A percentile compares a stretch with the other conserved stretches of the same genome.
These are phyloP conservation scores for Lecanicillium sp. DNA, from an alignment of 2,329 filamentous ascomycete genomes.

Conservation along the genomic window DNA sequence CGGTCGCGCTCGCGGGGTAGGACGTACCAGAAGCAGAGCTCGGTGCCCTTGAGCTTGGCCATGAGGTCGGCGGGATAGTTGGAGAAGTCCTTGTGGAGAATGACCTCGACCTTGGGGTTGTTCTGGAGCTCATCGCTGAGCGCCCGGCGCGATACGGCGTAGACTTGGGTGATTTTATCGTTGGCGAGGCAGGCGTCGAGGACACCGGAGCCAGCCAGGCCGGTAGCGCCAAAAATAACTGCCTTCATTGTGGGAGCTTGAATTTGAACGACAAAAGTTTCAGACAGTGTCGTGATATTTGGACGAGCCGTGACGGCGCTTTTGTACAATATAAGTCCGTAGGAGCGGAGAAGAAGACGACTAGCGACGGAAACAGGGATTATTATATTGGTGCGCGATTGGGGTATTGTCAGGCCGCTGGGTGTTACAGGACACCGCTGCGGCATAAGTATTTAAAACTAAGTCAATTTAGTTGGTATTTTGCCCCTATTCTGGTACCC, in stretches of 20 bases:
- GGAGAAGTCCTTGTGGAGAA: slow-evolving; percentile 48
- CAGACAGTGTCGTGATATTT: background rate
- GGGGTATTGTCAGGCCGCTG: too few relatives aligned
- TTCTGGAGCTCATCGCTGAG: slow-evolving; percentile 36
- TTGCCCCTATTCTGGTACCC: too few relatives aligned
- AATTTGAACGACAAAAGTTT: background rate
- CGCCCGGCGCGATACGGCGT: slow-evolving; percentile 44
- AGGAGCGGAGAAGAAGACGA: too few relatives aligned
- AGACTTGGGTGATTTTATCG: slow-evolving; percentile 43
- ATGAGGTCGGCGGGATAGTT: slow-evolving; percentile 37
- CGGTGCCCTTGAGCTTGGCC: slow-evolving; percentile 40
- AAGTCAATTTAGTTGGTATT: too few relatives aligned
- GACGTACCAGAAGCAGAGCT: slow-evolving; percentile 60
- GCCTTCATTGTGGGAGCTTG: slow-evolving; percentile 45
- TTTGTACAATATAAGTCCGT: too few relatives aligned
- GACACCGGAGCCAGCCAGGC: slow-evolving; percentile 49
- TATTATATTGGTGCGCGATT: too few relatives aligned
- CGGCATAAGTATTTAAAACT: too few relatives aligned
- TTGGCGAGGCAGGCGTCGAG: slow-evolving; percentile 45
- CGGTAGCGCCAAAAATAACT: slow-evolving; percentile 53
- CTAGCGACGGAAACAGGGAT: too few relatives aligned
- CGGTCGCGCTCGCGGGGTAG: background rate
- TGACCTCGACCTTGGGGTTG: slow-evolving; percentile 43
- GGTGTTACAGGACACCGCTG: too few relatives aligned
- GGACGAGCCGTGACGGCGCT: too few relatives aligned